A percentile compares a stretch with the other conserved stretches of the same genome.
Evolutionary conservation across 2,329 filamentous ascomycete species (phyloP).

Genomic region (Neocucurbitaria cava): DNA sequence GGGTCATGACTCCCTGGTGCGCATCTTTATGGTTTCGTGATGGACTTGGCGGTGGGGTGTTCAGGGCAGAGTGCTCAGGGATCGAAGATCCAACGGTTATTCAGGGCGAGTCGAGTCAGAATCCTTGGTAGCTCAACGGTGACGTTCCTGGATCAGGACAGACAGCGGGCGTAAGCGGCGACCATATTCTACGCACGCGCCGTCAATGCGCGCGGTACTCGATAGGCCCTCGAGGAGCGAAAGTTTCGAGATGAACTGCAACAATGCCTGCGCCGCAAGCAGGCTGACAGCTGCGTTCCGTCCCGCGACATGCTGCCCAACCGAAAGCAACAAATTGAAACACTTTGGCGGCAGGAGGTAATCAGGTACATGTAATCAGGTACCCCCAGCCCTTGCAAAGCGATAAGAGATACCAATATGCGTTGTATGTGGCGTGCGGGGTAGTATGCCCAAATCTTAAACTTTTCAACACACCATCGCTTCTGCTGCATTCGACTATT

Average conservation of each 20-base stretch:
- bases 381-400: constrained; percentile 9
- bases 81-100: constrained; percentile 30
- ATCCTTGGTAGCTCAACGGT: constrained; percentile 1
- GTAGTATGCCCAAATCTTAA: constrained; percentile 16
- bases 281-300: constrained; percentile 19
- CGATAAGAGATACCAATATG: constrained; percentile 15
- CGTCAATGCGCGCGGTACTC: constrained; percentile 27
- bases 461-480: constrained; percentile 18
- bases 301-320: constrained; percentile 17
- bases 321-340: constrained; percentile 15
- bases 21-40: constrained; percentile 9
- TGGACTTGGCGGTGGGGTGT: constrained; percentile 7
- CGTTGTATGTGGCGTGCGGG: constrained; percentile 26
- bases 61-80: constrained; percentile 9
- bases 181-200: constrained; percentile 26
- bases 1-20: constrained; percentile 15
- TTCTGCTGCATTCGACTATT: constrained; percentile 9
- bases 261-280: constrained; percentile 16
- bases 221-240: constrained; percentile 18
- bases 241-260: constrained; percentile 8
- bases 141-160: constrained; percentile 8
- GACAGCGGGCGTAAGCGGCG: constrained; percentile 9
- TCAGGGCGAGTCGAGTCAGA: constrained; percentile 22
- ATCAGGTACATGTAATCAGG: constrained; percentile 16
- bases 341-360: constrained; percentile 19